A percentile compares a stretch with the other conserved stretches of the same genome.
These are phyloP conservation scores for Cicer cuneatum DNA, from an alignment of 306 rosid genomes.

Conservation along the genomic window DNA sequence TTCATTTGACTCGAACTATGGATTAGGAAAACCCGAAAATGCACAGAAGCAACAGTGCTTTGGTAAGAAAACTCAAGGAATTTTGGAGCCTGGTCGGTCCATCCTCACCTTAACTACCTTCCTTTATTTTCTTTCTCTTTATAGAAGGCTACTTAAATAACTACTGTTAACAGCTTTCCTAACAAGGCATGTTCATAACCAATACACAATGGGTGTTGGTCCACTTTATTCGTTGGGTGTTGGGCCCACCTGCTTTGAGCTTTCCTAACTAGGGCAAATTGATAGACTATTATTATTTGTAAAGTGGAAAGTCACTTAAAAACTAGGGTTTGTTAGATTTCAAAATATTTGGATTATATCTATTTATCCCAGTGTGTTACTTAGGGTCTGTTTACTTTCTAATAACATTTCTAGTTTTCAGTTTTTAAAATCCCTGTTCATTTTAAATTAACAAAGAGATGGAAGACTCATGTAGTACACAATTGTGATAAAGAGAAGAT, in stretches of 20 bases:
- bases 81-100: background rate
- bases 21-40: background rate
- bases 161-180: background rate
- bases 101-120: background rate
- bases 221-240: background rate
- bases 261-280: constrained; percentile 3
- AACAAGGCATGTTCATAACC: background rate
- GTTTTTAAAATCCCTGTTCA: too few species aligned
- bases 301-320: background rate
- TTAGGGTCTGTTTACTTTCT: background rate
- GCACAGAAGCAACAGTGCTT: background rate
- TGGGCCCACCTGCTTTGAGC: background rate
- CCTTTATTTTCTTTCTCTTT: background rate
- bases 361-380: constrained; percentile 27
- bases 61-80: background rate
- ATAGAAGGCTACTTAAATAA: background rate
- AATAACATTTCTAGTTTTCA: too few species aligned
- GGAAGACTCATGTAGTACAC: too few species aligned
- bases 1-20: background rate
- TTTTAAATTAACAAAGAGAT: too few species aligned
- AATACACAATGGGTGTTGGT: background rate
- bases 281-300: constrained; percentile 25
- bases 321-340: constrained; percentile 9
- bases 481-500: too few species aligned
- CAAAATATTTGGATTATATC: constrained; percentile 4